These are phyloP conservation scores for Plasmodium billcollinsi DNA, from an alignment of 169 alveolate species.

Conservation along the genomic window DNA sequence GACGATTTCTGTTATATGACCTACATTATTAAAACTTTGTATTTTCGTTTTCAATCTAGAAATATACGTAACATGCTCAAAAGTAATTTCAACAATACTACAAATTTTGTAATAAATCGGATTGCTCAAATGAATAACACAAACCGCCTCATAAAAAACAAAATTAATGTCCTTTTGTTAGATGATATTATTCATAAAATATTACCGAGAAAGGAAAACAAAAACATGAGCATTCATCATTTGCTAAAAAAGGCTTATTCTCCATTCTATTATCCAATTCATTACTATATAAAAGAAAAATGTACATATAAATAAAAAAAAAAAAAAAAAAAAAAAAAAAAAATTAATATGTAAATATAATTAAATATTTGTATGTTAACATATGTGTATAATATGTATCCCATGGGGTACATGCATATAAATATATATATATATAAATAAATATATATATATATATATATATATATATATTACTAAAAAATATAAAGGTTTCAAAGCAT, in stretches of 20 bases:
- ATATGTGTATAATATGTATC: too few relatives aligned
- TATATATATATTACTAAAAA: too few relatives aligned
- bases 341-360: background rate
- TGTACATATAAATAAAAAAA: background rate
- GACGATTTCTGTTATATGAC: constrained; percentile 36
- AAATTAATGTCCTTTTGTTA: constrained; percentile 16
- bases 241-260: constrained; percentile 6
- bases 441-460: too few relatives aligned
- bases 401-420: too few relatives aligned
- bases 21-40: constrained; percentile 9
- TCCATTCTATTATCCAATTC: constrained; percentile 27
- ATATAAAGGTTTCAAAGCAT: too few relatives aligned
- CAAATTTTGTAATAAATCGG: background rate
- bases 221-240: background rate
- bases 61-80: background rate
- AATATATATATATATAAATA: too few relatives aligned
- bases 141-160: constrained; percentile 7
- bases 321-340: background rate
- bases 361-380: background rate
- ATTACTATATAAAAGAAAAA: constrained; percentile 17
- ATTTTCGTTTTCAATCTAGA: constrained; percentile 13
- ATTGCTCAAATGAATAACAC: background rate
- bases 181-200: constrained; percentile 30
- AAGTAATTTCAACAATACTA: background rate
- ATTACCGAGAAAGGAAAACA: background rate